Evolutionary conservation across 345 rosid species (phyloP).

Genomic region (Stellera chamaejasme): DNA sequence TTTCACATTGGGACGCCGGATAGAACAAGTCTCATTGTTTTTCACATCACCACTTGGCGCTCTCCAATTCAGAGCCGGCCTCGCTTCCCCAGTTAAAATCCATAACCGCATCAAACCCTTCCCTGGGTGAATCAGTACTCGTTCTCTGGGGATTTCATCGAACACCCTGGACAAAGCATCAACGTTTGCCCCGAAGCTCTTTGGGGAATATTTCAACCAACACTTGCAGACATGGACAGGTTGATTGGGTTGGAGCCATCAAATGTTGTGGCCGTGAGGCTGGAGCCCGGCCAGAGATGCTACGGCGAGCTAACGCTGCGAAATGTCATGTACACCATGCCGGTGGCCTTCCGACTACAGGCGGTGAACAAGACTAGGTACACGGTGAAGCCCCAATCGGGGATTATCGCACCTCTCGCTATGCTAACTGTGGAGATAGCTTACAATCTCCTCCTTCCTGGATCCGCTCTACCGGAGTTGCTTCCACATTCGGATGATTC

Average conservation of each 20-base stretch:
- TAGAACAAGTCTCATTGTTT: too few species aligned
- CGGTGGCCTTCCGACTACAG: slow-evolving; percentile 51
- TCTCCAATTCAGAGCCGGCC: too few species aligned
- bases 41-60: too few species aligned
- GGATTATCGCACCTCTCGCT: slow-evolving; percentile 44
- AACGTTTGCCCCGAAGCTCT: too few species aligned
- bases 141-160: too few species aligned
- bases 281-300: slow-evolving; percentile 46
- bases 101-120: too few species aligned
- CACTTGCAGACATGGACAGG: slow-evolving; percentile 33
- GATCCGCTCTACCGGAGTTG: slow-evolving; percentile 25
- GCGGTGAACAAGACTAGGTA: slow-evolving; percentile 35
- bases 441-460: slow-evolving; percentile 30
- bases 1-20: too few species aligned
- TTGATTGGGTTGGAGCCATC: slow-evolving; percentile 59
- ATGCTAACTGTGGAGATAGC: slow-evolving; percentile 34
- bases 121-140: too few species aligned
- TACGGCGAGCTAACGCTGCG: slow-evolving; percentile 47
- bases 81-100: too few species aligned
- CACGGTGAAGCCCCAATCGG: slow-evolving; percentile 44
- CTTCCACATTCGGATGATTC: slow-evolving; percentile 37
- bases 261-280: slow-evolving; percentile 29
- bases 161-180: too few species aligned
- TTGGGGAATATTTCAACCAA: too few species aligned
- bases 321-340: slow-evolving; percentile 72